A percentile compares a stretch with the other conserved stretches of the same genome.
Conservation (phyloP, 257 asterid genomes). For the Plantago ovata region DNA sequence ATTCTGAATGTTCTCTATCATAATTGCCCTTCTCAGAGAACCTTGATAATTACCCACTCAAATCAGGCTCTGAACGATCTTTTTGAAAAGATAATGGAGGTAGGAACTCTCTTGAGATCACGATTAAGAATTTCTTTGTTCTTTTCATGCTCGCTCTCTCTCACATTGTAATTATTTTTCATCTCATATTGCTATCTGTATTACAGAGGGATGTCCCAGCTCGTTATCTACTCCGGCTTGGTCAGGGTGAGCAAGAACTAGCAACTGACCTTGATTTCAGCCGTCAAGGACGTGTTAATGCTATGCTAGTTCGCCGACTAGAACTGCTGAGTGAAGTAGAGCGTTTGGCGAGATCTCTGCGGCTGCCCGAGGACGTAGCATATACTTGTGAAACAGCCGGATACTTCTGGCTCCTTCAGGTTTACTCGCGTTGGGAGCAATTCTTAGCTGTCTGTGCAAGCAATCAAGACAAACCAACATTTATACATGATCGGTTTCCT, state of each 20-base stretch:
- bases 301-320: constrained; percentile 93
- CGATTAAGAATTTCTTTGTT: constrained; percentile 1
- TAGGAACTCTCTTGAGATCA: constrained; percentile 18
- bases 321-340: constrained; percentile 96
- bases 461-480: constrained; percentile 63
- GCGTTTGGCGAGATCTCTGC: constrained; percentile 88
- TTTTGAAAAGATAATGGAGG: constrained; percentile 99
- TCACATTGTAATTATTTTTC: constrained; percentile 3
- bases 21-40: constrained; percentile 98
- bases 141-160: not conserved
- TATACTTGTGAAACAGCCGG: constrained; percentile 99
- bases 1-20: constrained; percentile 92
- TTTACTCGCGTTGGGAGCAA: constrained; percentile 95
- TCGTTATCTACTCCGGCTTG: constrained; percentile 95
- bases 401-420: constrained; percentile 96
- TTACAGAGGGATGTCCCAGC: constrained; percentile 98
- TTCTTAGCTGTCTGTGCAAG: constrained; percentile 75
- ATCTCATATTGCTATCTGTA: constrained; percentile 15
- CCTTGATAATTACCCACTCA: constrained; percentile 95
- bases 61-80: constrained; percentile 97
- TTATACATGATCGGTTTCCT: constrained; percentile 78
- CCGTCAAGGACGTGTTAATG: constrained; percentile 99
- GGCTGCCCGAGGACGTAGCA: constrained; percentile 93
- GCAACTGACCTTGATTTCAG: constrained; percentile 98
- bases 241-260: constrained; percentile 99